phyloP scores from a whole-genome alignment of 805 yeast species.

The Myxozyma sirexii region DNA sequence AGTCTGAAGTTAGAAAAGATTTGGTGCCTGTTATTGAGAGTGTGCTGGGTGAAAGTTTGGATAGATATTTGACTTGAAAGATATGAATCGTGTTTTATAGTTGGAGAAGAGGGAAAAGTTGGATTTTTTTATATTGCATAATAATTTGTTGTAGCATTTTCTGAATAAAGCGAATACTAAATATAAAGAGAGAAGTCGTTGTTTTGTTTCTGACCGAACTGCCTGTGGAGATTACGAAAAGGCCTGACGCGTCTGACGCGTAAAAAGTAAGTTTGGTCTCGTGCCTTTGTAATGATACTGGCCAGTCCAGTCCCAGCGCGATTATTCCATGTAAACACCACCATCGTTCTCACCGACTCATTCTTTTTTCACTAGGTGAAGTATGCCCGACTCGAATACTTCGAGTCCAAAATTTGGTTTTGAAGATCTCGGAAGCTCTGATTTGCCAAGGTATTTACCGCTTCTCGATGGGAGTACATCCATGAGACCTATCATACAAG shows the following conservation, averaged over 20 bases:
- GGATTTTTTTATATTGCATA: background rate
- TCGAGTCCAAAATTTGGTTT: background rate
- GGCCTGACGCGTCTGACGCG: too few species aligned
- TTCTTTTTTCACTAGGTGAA: too few species aligned
- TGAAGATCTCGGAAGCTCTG: background rate
- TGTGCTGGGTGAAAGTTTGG: conserved; percentile 93
- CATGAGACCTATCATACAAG: too few species aligned
- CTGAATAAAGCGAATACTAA: background rate
- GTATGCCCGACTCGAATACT: background rate
- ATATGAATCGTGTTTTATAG: background rate
- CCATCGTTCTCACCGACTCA: too few species aligned
- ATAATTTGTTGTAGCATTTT: background rate
- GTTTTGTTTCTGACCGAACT: too few species aligned
- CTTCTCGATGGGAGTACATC: background rate
- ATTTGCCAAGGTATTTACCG: conserved; percentile 1
- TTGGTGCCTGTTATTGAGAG: conserved; percentile 88
- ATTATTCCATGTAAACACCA: too few species aligned
- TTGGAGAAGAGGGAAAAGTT: conserved; percentile 1
- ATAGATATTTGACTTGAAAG: conserved; percentile 45
- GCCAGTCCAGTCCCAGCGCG: too few species aligned
- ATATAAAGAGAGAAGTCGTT: too few species aligned
- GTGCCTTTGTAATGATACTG: too few species aligned
- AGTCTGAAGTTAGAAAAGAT: conserved; percentile 85
- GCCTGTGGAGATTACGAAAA: too few species aligned
- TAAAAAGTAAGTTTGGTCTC: background rate